Evolutionary conservation across 257 asterid species (phyloP), one percentile per base, ranked within the genome.

Genomic region (Misopates orontium): DNA sequence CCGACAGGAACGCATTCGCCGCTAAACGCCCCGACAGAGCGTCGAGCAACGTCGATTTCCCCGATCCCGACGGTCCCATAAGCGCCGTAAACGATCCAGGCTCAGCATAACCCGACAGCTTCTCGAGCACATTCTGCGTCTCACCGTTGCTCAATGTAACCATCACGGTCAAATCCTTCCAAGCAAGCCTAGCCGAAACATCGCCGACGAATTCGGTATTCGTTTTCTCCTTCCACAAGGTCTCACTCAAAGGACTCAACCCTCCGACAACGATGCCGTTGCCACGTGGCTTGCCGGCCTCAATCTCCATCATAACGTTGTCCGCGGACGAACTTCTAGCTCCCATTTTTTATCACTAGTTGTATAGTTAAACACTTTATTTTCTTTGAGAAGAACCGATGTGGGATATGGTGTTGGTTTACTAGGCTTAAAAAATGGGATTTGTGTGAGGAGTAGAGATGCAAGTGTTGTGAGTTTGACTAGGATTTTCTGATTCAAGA

Each of bases 21-120:
- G 99, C 97, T 1, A 93, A 91, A 0, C 99, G 85, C 17, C 95
- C 90, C 31, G 99, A 87, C 4, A 93, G 83, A 5, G 99, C 97
- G 53, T 93, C 96, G 52, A 93, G 97, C 50, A 93, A 79, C 0
- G 99, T 90, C 11, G 97, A 92, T 55, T 92, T 92, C 0, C 98
- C 98, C 52, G 98, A 92, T 54, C 98, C 98, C 4, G 98, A 92
- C 36, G 98, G 98, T 5, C 98, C 98, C 98, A 92, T 92, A 52
- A 92, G 88, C 0, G 98, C 98, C 0, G 98, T 92, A 55, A 92
- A 84, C 28, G 91, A 78, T 62, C 98, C 98, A 8, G 98, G 96
- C 69, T 92, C 98, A 1, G 98, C 97, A 20, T 89, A 92, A 0
- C 98, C 97, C 5, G 86, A 77, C 3, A 92, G 88, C 10, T 75